Evolutionary conservation across 495 filamentous ascomycete species (phyloP).

Genomic region (Hapsidospora chrysogenum): DNA sequence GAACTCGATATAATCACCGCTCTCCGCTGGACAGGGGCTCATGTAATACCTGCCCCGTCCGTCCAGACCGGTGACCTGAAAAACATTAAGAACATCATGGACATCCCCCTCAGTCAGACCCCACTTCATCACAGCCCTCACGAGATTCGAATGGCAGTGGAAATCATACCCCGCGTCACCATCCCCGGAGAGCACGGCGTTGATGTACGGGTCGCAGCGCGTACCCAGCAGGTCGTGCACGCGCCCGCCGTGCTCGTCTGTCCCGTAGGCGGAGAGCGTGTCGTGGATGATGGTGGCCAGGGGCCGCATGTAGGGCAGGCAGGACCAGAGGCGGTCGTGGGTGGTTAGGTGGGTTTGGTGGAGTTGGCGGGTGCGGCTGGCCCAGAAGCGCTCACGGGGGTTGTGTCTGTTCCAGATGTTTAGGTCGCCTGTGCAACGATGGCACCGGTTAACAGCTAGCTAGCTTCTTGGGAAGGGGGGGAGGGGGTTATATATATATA

Average conservation of each 20-base stretch:
- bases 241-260: conserved; percentile 35
- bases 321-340: conserved; percentile 59
- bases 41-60: conserved; percentile 62
- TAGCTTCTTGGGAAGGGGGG: no score
- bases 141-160: conserved; percentile 71
- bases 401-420: conserved; percentile 68
- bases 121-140: conserved; percentile 48
- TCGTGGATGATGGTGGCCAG: conserved; percentile 56
- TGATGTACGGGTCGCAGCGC: conserved; percentile 60
- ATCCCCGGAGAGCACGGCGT: conserved; percentile 50
- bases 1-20: conserved; percentile 57
- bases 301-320: conserved; percentile 58
- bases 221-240: conserved; percentile 67
- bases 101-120: conserved; percentile 56
- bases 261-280: conserved; percentile 37
- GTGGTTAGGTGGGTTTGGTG: conserved; percentile 54
- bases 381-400: conserved; percentile 67
- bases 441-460: neutral
- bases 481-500: no score
- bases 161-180: conserved; percentile 57
- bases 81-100: conserved; percentile 69
- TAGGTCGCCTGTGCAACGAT: conserved; percentile 34
- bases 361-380: conserved; percentile 58
- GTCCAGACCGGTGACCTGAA: conserved; percentile 64
- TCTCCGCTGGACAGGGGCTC: conserved; percentile 48